phyloP scores from a whole-genome alignment of 73 alveolate genomes.

The Diophrys appendiculata region DNA sequence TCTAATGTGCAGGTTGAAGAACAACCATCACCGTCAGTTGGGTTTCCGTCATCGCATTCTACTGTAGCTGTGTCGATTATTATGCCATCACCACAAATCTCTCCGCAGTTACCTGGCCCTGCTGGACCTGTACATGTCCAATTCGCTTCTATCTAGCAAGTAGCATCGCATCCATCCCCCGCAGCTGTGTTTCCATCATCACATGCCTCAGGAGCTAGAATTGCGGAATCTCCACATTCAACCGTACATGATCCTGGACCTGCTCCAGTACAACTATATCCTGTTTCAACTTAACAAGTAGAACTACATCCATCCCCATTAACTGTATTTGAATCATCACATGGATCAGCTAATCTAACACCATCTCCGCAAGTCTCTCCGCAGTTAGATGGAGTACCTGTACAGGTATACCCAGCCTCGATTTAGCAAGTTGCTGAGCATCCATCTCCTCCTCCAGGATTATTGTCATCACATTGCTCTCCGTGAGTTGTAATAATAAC shows the following conservation, averaged over 20 bases:
- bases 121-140: slow-evolving; percentile 36
- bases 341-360: neutral
- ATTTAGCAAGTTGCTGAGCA: slow-evolving; percentile 14
- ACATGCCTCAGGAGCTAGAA: too few relatives aligned
- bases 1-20: slow-evolving; percentile 32
- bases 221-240: too few relatives aligned
- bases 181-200: slow-evolving; percentile 58
- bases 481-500: neutral
- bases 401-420: slow-evolving; percentile 32
- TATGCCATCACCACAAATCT: slow-evolving; percentile 52
- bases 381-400: neutral
- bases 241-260: too few relatives aligned
- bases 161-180: slow-evolving; percentile 55
- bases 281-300: neutral
- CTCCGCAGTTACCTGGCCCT: slow-evolving; percentile 23
- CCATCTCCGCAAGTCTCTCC: slow-evolving; percentile 26
- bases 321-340: slow-evolving; percentile 12
- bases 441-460: slow-evolving; percentile 17
- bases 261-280: neutral
- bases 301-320: slow-evolving; percentile 18
- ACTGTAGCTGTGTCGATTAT: neutral
- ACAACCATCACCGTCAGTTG: slow-evolving; percentile 61
- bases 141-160: slow-evolving; percentile 52
- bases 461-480: slow-evolving; percentile 18
- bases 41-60: slow-evolving; percentile 68